Base-by-base conservation (phyloP, 2,329 filamentous ascomycete genomes). In the Claviceps sp. region DNA sequence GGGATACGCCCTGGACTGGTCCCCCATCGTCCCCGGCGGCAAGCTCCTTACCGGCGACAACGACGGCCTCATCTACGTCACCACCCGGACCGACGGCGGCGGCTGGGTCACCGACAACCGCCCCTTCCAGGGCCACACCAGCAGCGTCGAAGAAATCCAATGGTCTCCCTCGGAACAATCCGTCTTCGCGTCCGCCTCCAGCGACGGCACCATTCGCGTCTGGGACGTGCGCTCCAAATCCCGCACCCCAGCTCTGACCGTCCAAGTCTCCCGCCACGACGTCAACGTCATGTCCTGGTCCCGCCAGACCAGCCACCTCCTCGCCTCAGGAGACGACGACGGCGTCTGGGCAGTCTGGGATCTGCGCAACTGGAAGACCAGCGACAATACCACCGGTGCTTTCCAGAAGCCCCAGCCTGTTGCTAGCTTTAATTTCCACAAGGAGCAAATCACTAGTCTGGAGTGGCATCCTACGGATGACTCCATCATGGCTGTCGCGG, bases 271-370 rank as follows among this genome's bases (percentile, higher is more conserved):
- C 64, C 75, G 80, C 52, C 82, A 83, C 48, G 93, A 98, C 63
- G 88, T 97, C 63, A 98, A 98, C 65, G 93, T 98, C 55, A 85
- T 97, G 71, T 93, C 86, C 54, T 98, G 93, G 93, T 95, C 89
- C 39, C 80, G 79, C 45, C 83, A 90, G 68, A 95, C 90, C 1
- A 80, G 83, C 22, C 89, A 97, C 67, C 79, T 98, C 38, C 81
- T 98, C 38, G 91, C 91, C 1, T 89, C 90, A 0, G 93, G 93
- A 45, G 89, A 87, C 56, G 93, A 98, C 63, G 88, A 96, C 64
- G 93, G 93, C 39, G 82, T 85, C 50, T 97, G 91, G 88, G 89
- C 79, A 1, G 90, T 97, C 23, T 98, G 93, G 93, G 93, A 98
- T 67, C 72, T 98, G 62, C 80, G 93, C 50, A 86, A 94, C 68